Conservation (phyloP, 1,139 yeast species). For the Saccharomyces hybrid region DNA sequence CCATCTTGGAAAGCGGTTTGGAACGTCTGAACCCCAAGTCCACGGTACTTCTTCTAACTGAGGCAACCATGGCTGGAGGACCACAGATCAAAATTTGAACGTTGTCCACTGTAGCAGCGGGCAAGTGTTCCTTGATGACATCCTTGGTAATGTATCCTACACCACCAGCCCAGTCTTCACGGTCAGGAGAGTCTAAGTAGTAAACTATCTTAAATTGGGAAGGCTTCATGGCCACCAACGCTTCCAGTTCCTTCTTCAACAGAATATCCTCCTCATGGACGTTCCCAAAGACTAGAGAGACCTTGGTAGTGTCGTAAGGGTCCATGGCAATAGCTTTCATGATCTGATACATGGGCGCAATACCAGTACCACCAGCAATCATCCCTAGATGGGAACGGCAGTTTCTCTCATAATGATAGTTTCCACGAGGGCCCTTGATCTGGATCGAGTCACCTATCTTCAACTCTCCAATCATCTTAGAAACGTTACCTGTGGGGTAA, state of each 20-base stretch:
- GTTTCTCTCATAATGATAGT: constrained; percentile 76
- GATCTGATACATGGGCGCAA: constrained; percentile 90
- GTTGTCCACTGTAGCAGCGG: constrained; percentile 39
- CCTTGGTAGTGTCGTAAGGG: constrained; percentile 57
- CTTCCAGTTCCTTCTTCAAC: constrained; percentile 71
- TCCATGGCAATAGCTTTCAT: constrained; percentile 69
- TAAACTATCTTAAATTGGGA: constrained; percentile 62
- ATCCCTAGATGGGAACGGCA: constrained; percentile 39
- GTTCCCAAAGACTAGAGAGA: constrained; percentile 60
- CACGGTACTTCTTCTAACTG: constrained; percentile 74
- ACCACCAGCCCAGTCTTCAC: constrained; percentile 62
- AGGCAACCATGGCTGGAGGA: constrained; percentile 83
- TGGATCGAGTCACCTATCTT: constrained; percentile 61
- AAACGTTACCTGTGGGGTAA: constrained; percentile 86
- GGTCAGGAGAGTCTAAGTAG: constrained; percentile 60
- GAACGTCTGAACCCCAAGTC: constrained; percentile 79
- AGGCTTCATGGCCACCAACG: constrained; percentile 53
- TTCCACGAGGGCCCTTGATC: constrained; percentile 91
- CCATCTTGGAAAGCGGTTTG: constrained; percentile 82
- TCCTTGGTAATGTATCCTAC: constrained; percentile 79
- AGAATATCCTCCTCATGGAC: constrained; percentile 71
- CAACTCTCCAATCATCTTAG: constrained; percentile 64
- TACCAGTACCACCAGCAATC: constrained; percentile 89
- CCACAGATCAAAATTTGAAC: constrained; percentile 83
- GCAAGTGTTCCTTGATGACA: constrained; percentile 56